Evolutionary conservation across 331 rosid genomes (phyloP), one percentile per base, ranked within the genome.

Genomic region (Acacia pycnantha): DNA sequence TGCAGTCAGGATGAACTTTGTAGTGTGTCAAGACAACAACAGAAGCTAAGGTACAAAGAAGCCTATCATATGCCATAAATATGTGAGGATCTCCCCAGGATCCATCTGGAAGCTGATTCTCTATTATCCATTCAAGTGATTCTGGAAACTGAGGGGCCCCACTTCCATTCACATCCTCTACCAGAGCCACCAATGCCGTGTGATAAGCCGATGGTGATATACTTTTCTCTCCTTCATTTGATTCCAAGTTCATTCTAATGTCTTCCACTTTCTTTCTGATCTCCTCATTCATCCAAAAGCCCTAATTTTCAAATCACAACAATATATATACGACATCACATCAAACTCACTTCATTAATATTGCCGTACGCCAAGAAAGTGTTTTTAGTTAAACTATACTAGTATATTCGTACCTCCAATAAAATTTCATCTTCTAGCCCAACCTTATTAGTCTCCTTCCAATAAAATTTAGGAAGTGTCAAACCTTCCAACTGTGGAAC

Each of bases 181-280:
- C 84, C 6, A 91, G 81, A 10, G 92, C 90, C 13, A 89, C 90
- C 93, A 93, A 88, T 2, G 95, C 93, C 11, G 95, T 91, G 89
- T 88, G 90, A 71, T 91, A 89, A 1, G 95, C 89, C 2, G 79
- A 75, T 10, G n/a, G 35, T 33, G 95, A 91, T 8, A 88, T 76
- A 83, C 89, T 89, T 53, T 88, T 87, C 78, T 91, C 93, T 76
- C 93, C 95, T 15, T 91, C 89, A 6, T 77, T 88, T 1, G 85
- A 77, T 21, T 54, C 76, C 86, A 91, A 19, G 84, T 83, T 82
- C 14, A 68, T 61, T 80, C 69, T 88, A 27, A 89, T 65, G 15
- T 77, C 50, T 8, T 72, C 46, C 59, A 91, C 88, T 37, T 72
- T 80, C 48, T 86, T 73, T 69, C 77, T 81, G 26, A 80, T 88